A percentile compares a stretch with the other conserved stretches of the same genome.
Conservation (phyloP, 225 moss, liverwort and hornwort genomes). For the Asterella californica region DNA sequence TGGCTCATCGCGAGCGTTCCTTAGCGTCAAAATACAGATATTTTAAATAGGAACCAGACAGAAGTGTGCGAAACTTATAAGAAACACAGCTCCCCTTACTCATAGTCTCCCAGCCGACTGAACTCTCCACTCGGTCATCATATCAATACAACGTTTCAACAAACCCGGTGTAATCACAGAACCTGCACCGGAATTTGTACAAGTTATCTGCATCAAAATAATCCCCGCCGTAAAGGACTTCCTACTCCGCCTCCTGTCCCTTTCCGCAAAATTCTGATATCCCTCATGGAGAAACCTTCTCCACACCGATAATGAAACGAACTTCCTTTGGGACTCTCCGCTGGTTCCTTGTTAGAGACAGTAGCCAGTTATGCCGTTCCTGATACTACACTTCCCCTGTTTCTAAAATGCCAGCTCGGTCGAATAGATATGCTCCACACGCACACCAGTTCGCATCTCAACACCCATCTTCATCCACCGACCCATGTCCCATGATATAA, state of each 20-base stretch:
- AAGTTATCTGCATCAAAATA: neutral
- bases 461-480: conserved; percentile 1
- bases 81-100: neutral
- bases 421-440: neutral
- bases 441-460: neutral
- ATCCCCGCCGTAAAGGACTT: neutral
- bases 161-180: neutral
- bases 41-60: neutral
- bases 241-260: neutral
- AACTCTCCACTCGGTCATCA: neutral
- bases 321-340: neutral
- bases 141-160: neutral
- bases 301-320: neutral
- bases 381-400: neutral
- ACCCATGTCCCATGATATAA: neutral
- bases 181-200: neutral
- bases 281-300: neutral
- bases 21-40: neutral
- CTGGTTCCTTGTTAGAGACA: neutral
- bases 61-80: neutral
- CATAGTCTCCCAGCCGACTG: conserved; percentile 1
- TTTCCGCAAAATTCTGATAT: neutral
- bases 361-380: neutral
- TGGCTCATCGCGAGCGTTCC: neutral
- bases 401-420: neutral